A percentile compares a stretch with the other conserved stretches of the same genome.
These are phyloP conservation scores for Schizochytrium sp. DNA, from an alignment of 108 stramenopile genomes.

Conservation along the genomic window DNA sequence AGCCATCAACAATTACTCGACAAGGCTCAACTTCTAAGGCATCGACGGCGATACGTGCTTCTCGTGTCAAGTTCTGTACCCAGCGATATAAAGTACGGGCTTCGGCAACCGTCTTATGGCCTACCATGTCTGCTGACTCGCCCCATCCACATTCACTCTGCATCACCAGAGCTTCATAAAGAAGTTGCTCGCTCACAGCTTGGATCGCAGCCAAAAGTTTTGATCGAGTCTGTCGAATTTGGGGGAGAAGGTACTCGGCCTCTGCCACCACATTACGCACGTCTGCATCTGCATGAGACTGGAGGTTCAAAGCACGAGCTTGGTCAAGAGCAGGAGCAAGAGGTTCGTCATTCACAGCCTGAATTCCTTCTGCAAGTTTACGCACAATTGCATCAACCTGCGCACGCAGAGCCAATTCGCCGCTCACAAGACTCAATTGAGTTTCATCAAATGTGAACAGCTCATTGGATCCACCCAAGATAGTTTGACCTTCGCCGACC, in stretches of 20 bases:
- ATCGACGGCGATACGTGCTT: conserved; percentile 29
- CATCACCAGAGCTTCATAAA: conserved; percentile 31
- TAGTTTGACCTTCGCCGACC: conserved; percentile 35
- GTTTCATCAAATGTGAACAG: conserved; percentile 9
- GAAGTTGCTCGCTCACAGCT: conserved; percentile 1
- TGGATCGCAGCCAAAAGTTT: conserved; percentile 38
- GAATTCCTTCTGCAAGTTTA: conserved; percentile 21
- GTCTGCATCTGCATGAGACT: conserved; percentile 2
- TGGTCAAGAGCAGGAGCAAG: conserved; percentile 58
- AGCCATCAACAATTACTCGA: conserved; percentile 30
- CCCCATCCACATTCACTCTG: conserved; percentile 51
- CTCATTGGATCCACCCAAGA: conserved; percentile 15
- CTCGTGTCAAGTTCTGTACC: conserved; percentile 53
- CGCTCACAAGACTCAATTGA: not conserved
- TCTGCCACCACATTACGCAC: not conserved
- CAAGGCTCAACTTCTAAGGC: conserved; percentile 38
- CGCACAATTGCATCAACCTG: conserved; percentile 7
- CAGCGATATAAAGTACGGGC: conserved; percentile 8
- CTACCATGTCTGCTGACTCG: conserved; percentile 47
- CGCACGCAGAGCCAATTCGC: conserved; percentile 31
- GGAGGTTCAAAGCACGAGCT: conserved; percentile 1
- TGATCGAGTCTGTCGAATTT: conserved; percentile 43
- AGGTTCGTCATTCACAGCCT: conserved; percentile 34
- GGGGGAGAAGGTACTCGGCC: not conserved
- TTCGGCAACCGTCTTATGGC: not conserved